Conservation (phyloP, 805 yeast species). For the Candida pseudofarinosa region DNA sequence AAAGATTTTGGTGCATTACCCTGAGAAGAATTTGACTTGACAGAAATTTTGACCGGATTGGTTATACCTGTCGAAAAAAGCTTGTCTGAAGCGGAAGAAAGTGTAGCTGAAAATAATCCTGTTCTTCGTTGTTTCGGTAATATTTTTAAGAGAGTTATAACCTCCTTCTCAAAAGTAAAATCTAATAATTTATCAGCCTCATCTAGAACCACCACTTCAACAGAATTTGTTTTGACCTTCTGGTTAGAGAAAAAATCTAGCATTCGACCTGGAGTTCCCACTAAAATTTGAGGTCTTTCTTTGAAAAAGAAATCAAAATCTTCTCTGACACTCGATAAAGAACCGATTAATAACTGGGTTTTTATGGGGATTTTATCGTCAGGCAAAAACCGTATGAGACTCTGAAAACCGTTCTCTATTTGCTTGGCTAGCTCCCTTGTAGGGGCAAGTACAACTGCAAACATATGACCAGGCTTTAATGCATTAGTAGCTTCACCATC, state of each 20-base stretch:
- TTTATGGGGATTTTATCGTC: constrained; percentile 39
- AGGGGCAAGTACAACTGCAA: constrained; percentile 71
- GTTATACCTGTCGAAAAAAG: constrained; percentile 87
- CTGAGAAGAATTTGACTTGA: constrained; percentile 44
- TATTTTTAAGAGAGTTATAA: constrained; percentile 58
- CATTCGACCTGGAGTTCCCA: constrained; percentile 92
- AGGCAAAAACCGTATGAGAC: constrained; percentile 56
- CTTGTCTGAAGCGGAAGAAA: constrained; percentile 72
- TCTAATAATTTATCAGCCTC: constrained; percentile 92
- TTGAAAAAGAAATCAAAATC: constrained; percentile 60
- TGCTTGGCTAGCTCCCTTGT: constrained; percentile 69
- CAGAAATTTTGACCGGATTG: constrained; percentile 86
- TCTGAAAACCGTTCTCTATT: constrained; percentile 61
- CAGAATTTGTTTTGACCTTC: constrained; percentile 53
- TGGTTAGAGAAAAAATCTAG: constrained; percentile 65
- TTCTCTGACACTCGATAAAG: constrained; percentile 58
- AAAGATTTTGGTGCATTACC: constrained; percentile 60
- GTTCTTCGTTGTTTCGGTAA: constrained; percentile 91
- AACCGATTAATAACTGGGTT: constrained; percentile 65
- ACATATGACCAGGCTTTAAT: constrained; percentile 60
- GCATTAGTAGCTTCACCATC: constrained; percentile 22
- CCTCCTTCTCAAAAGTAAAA: constrained; percentile 65
- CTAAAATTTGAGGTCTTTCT: constrained; percentile 64
- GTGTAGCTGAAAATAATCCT: constrained; percentile 92
- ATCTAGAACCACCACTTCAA: constrained; percentile 77